Evolutionary conservation across 306 rosid genomes (phyloP).

Genomic region (Ziziphus jujuba): DNA sequence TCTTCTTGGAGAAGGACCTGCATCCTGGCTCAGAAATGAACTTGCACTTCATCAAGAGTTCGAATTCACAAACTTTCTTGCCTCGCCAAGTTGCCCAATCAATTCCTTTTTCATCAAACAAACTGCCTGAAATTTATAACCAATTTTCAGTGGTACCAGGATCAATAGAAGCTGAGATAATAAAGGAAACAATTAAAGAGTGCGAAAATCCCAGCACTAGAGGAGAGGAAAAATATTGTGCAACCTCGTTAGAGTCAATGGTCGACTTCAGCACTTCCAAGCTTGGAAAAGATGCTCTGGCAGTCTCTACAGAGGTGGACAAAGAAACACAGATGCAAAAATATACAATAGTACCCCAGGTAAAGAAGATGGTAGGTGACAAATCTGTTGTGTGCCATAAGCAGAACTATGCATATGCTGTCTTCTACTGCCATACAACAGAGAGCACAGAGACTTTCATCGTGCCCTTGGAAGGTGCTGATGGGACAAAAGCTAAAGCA

Average conservation of each 20-base stretch:
- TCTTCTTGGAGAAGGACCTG: conserved; percentile 69
- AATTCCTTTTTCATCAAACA: conserved; percentile 63
- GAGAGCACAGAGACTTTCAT: conserved; percentile 36
- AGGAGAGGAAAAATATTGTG: conserved; percentile 77
- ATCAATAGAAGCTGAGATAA: conserved; percentile 41
- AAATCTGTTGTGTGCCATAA: conserved; percentile 71
- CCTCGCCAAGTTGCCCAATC: conserved; percentile 45
- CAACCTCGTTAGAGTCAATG: conserved; percentile 89
- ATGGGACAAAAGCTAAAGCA: conserved; percentile 58
- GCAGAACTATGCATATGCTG: conserved; percentile 65
- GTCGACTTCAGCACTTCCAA: conserved; percentile 65
- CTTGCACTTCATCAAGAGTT: conserved; percentile 43
- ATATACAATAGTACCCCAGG: conserved; percentile 39
- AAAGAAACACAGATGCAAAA: conserved; percentile 39
- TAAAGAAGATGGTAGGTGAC: conserved; percentile 37
- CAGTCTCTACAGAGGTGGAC: conserved; percentile 58
- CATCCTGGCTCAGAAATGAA: conserved; percentile 37
- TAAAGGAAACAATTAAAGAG: conserved; percentile 49
- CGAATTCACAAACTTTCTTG: conserved; percentile 40
- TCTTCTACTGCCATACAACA: conserved; percentile 71
- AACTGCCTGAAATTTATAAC: conserved; percentile 35
- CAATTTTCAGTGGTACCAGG: conserved; percentile 39
- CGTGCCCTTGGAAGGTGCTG: conserved; percentile 54
- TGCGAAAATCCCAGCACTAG: conserved; percentile 43
- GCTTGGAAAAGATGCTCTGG: conserved; percentile 54